These are phyloP conservation scores for Closterium sp. DNA, from an alignment of 139 green algal species.

Conservation along the genomic window DNA sequence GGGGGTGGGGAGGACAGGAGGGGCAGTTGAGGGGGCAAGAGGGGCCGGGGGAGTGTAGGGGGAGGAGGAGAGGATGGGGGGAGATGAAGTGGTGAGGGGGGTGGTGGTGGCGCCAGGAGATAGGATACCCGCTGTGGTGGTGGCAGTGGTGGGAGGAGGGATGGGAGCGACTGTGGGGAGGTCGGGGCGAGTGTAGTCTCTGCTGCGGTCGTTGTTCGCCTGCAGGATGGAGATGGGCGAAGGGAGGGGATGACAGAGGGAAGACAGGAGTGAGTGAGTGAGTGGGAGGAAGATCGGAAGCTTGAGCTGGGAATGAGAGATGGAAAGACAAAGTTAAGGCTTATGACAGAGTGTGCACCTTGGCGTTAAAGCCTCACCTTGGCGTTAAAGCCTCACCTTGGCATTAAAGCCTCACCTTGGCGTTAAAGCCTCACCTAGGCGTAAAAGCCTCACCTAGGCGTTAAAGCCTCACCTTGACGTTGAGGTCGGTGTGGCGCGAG, in stretches of 20 bases:
- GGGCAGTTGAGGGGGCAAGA: neutral
- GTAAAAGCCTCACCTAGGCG: conserved; percentile 29
- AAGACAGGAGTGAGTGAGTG: neutral
- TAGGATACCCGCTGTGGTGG: neutral
- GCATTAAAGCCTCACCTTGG: too few species aligned
- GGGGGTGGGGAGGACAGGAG: neutral
- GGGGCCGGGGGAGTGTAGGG: neutral
- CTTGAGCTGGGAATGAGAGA: too few species aligned
- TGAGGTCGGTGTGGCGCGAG: conserved; percentile 51
- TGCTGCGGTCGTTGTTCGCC: conserved; percentile 45
- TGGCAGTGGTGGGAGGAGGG: neutral
- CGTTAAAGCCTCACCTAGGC: conserved; percentile 46
- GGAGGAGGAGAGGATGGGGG: neutral
- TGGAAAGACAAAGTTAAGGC: too few species aligned
- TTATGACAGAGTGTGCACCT: too few species aligned
- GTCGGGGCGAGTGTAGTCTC: conserved; percentile 42
- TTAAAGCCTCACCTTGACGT: conserved; percentile 41
- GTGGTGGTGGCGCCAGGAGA: neutral
- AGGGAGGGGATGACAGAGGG: neutral
- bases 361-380: too few species aligned
- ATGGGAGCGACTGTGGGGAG: neutral
- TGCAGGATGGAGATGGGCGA: conserved; percentile 6
- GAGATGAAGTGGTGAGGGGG: neutral
- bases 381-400: too few species aligned
- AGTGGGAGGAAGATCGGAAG: neutral